Conservation (phyloP, 2,329 filamentous ascomycete species). For the Teratosphaeria viscida region DNA sequence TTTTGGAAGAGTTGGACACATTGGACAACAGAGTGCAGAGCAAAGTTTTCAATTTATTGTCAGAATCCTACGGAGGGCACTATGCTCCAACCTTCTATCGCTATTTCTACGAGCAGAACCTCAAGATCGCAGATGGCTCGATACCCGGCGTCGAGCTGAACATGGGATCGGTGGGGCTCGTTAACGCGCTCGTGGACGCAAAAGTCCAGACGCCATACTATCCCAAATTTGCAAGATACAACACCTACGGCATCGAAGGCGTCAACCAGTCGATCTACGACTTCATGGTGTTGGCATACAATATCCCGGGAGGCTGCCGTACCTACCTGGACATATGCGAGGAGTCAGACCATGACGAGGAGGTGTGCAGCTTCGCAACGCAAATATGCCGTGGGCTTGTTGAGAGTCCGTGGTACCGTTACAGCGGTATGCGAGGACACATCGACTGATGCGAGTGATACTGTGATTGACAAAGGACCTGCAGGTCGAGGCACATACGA, state of each 20-base stretch:
- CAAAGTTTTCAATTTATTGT: constrained; percentile 48
- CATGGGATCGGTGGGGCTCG: constrained; percentile 41
- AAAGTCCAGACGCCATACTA: constrained; percentile 39
- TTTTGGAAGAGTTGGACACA: constrained; percentile 38
- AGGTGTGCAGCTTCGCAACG: constrained; percentile 35
- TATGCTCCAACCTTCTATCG: constrained; percentile 47
- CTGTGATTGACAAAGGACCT: not conserved
- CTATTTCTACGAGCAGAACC: constrained; percentile 49
- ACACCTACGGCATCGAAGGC: constrained; percentile 45
- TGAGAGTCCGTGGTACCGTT: constrained; percentile 34
- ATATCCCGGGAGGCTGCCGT: constrained; percentile 40
- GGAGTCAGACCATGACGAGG: constrained; percentile 20
- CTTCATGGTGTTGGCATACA: constrained; percentile 35
- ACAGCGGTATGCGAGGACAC: constrained; percentile 16
- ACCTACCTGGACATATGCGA: constrained; percentile 44
- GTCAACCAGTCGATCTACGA: constrained; percentile 37
- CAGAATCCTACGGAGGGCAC: constrained; percentile 53
- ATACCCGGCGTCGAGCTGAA: constrained; percentile 27
- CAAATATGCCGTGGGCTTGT: constrained; percentile 37
- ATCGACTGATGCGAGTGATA: not conserved
- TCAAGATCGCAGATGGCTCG: constrained; percentile 35
- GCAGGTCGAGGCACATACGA: constrained; percentile 46
- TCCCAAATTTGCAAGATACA: constrained; percentile 42
- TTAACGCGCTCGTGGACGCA: constrained; percentile 45
- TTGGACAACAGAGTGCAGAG: constrained; percentile 41